phyloP scores from a whole-genome alignment of 78 protist species.

The Paratrimastix pyriformis region DNA sequence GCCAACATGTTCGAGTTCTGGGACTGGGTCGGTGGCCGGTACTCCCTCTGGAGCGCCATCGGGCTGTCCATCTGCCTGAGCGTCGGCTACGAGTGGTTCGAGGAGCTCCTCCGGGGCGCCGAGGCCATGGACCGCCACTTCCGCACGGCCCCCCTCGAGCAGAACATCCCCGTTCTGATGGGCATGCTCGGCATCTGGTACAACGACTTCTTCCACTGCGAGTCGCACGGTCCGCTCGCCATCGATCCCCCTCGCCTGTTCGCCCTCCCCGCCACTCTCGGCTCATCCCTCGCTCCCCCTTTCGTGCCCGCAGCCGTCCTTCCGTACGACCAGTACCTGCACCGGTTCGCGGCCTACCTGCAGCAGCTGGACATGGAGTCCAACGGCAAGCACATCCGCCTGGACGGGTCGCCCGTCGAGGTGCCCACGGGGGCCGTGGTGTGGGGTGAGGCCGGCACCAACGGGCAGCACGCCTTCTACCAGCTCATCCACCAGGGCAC shows the following conservation, averaged over 20 bases:
- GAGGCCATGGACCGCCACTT: slow-evolving; percentile 90
- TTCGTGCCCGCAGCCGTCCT: too few relatives aligned
- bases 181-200: slow-evolving; percentile 78
- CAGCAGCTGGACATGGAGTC: slow-evolving; percentile 82
- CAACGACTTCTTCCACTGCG: slow-evolving; percentile 77
- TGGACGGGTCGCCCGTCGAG: not conserved
- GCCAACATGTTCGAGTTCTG: slow-evolving; percentile 90
- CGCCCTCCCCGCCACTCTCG: too few relatives aligned
- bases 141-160: slow-evolving; percentile 41
- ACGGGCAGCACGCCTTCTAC: slow-evolving; percentile 94
- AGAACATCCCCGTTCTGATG: slow-evolving; percentile 70
- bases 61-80: slow-evolving; percentile 72
- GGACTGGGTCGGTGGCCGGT: slow-evolving; percentile 96
- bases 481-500: slow-evolving; percentile 78
- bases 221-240: too few relatives aligned
- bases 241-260: too few relatives aligned
- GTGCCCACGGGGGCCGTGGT: slow-evolving; percentile 77
- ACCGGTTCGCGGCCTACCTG: slow-evolving; percentile 87
- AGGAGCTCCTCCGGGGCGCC: slow-evolving; percentile 79
- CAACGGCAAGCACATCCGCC: slow-evolving; percentile 45
- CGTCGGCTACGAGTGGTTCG: slow-evolving; percentile 68
- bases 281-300: too few relatives aligned
- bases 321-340: slow-evolving; percentile 88
- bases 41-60: slow-evolving; percentile 89
- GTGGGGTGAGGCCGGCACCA: slow-evolving; percentile 96